Evolutionary conservation across 495 filamentous ascomycete species (phyloP).

Genomic region (Aspergillus hancockii): DNA sequence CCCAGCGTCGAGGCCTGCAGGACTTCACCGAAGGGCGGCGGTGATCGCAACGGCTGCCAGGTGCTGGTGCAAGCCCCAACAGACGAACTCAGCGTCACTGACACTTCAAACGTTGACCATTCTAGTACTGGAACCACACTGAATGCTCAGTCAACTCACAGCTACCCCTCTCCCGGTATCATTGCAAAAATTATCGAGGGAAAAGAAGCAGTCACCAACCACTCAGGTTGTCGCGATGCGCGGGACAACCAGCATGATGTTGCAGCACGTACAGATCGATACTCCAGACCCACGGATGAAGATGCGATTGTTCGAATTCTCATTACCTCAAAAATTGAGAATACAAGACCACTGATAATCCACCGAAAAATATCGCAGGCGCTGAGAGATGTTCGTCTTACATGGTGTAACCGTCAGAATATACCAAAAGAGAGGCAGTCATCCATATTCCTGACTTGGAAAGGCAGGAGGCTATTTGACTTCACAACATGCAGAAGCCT

Average conservation of each 20-base stretch:
- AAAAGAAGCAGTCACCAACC: neutral
- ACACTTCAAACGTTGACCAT: neutral
- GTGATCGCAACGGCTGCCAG: neutral
- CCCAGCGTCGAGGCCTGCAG: neutral
- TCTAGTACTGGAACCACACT: neutral
- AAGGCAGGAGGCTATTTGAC: slow-evolving; percentile 68
- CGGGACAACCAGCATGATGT: neutral
- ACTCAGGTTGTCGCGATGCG: neutral
- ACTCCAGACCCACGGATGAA: slow-evolving; percentile 14
- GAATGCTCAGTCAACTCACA: neutral
- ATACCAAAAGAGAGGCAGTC: slow-evolving; percentile 47
- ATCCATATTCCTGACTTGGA: slow-evolving; percentile 77
- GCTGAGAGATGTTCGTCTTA: slow-evolving; percentile 62
- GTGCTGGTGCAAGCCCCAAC: neutral
- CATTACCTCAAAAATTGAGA: slow-evolving; percentile 65
- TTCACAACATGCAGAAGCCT: slow-evolving; percentile 68
- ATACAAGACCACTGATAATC: slow-evolving; percentile 64
- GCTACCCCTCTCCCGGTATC: neutral
- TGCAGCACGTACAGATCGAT: neutral
- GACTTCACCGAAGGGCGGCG: neutral
- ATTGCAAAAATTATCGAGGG: neutral
- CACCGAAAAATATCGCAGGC: slow-evolving; percentile 65
- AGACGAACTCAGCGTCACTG: neutral
- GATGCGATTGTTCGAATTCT: slow-evolving; percentile 64
- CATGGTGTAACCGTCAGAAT: slow-evolving; percentile 66